These are phyloP conservation scores for Orbilia oligospora DNA, from an alignment of 2,329 filamentous ascomycete genomes.

Conservation along the genomic window DNA sequence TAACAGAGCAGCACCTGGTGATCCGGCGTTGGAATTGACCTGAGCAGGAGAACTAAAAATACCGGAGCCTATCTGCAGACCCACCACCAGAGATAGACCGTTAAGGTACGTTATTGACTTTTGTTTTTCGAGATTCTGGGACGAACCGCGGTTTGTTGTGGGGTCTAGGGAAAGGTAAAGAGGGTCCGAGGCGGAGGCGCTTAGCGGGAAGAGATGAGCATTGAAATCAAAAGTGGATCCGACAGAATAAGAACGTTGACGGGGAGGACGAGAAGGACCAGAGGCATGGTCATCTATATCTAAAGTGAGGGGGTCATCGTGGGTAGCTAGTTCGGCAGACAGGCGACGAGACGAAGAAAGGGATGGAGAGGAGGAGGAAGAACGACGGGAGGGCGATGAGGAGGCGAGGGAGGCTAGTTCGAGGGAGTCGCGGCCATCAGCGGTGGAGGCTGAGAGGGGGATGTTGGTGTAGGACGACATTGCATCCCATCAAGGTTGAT, in stretches of 20 bases:
- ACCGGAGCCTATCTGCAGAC: slow-evolving; percentile 93
- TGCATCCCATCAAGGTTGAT: no score
- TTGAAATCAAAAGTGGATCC: slow-evolving; percentile 96
- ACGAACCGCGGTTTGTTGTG: slow-evolving; percentile 67
- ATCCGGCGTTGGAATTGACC: slow-evolving; percentile 91
- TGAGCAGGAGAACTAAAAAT: slow-evolving; percentile 96
- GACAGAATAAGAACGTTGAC: slow-evolving; percentile 84
- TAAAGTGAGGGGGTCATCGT: slow-evolving; percentile 80
- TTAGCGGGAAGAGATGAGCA: slow-evolving; percentile 91
- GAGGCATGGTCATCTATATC: slow-evolving; percentile 63
- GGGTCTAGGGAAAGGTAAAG: slow-evolving; percentile 88
- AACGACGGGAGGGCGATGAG: slow-evolving; percentile 77
- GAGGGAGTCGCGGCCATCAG: slow-evolving; percentile 81
- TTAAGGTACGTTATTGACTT: slow-evolving; percentile 97
- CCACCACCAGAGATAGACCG: slow-evolving; percentile 89
- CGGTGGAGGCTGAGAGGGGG: slow-evolving; percentile 64
- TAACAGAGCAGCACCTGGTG: slow-evolving; percentile 88
- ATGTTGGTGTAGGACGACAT: slow-evolving; percentile 45
- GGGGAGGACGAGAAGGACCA: slow-evolving; percentile 65
- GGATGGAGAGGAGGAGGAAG: slow-evolving; percentile 82
- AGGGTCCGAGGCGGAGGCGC: slow-evolving; percentile 78
- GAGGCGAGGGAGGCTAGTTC: slow-evolving; percentile 96
- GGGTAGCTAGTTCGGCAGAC: slow-evolving; percentile 77
- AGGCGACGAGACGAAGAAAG: slow-evolving; percentile 91
- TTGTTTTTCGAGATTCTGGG: slow-evolving; percentile 87